Evolutionary conservation across 768 basidiomycete species (phyloP).

Genomic region (Pisolithus albus): DNA sequence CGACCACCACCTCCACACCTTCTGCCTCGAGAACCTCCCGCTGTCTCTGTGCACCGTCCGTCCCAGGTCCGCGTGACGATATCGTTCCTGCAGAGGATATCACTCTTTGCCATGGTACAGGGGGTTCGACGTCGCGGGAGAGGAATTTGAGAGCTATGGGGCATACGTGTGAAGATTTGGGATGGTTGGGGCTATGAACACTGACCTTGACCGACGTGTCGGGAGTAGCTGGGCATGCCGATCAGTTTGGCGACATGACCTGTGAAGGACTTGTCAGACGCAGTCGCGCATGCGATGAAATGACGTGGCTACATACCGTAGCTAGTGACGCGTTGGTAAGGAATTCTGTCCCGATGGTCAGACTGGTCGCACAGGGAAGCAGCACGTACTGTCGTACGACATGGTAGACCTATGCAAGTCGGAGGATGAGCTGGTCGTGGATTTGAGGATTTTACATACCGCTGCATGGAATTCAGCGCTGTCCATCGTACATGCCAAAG

Average conservation of each 20-base stretch:
- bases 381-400: slow-evolving; percentile 44
- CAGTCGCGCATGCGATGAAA: no score
- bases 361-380: not conserved
- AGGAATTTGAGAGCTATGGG: slow-evolving; percentile 72
- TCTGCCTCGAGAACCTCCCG: slow-evolving; percentile 71
- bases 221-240: not conserved
- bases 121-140: slow-evolving; percentile 48
- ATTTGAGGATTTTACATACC: slow-evolving; percentile 26
- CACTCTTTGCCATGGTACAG: slow-evolving; percentile 80
- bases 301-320: slow-evolving; percentile 45
- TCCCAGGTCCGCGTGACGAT: slow-evolving; percentile 80
- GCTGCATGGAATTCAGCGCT: slow-evolving; percentile 58
- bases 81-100: slow-evolving; percentile 63
- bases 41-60: slow-evolving; percentile 71
- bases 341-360: slow-evolving; percentile 41
- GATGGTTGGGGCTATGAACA: no score
- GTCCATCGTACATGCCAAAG: slow-evolving; percentile 34
- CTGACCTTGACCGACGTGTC: not conserved
- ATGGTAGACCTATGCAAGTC: slow-evolving; percentile 54
- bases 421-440: not conserved
- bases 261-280: not conserved
- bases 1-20: slow-evolving; percentile 65
- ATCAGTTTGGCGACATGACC: slow-evolving; percentile 1
- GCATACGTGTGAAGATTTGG: no score
- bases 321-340: slow-evolving; percentile 59